Conservation (phyloP, 768 basidiomycete genomes). For the Phylloporus sp. region DNA sequence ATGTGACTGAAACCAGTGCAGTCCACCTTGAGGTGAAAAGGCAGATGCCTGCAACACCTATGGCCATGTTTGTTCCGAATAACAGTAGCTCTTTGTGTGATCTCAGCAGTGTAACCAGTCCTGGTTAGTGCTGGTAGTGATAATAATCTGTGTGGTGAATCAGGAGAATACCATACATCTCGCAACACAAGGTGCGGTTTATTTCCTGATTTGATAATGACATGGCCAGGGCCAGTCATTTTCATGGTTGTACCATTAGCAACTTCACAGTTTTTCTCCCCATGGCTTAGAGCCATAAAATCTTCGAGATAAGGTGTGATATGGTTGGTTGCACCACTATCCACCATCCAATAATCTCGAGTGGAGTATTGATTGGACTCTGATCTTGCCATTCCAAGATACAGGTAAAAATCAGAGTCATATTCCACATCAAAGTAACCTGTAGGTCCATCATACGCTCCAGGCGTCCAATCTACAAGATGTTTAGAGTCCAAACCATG, state of each 20-base stretch:
- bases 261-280: not conserved
- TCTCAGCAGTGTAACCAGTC: not conserved
- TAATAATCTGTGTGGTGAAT: not conserved
- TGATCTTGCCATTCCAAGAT: too few species aligned
- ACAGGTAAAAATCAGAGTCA: too few species aligned
- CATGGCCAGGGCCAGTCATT: not conserved
- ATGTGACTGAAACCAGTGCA: not conserved
- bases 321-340: too few species aligned
- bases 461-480: too few species aligned
- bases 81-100: not conserved
- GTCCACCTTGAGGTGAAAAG: not conserved
- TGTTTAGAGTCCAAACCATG: too few species aligned
- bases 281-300: too few species aligned
- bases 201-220: not conserved
- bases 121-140: not conserved
- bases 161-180: not conserved
- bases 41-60: not conserved
- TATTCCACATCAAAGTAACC: too few species aligned
- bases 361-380: too few species aligned
- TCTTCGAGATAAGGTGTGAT: too few species aligned
- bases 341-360: too few species aligned
- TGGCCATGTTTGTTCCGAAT: not conserved
- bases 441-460: too few species aligned
- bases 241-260: not conserved
- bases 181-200: not conserved